Evolutionary conservation across 805 yeast species (phyloP).

Genomic region (Kazachstania bromeliacearum): DNA sequence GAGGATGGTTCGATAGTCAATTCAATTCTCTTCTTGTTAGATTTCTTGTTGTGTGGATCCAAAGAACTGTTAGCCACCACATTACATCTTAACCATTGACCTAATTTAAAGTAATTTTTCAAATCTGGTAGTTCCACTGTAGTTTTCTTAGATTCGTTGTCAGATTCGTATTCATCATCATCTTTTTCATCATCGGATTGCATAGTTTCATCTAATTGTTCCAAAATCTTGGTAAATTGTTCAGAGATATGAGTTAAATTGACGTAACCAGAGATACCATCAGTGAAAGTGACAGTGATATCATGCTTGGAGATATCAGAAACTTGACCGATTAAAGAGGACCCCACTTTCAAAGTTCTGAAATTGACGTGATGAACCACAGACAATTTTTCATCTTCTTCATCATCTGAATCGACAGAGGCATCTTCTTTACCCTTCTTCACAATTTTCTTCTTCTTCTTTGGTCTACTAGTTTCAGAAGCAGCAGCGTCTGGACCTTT

Average conservation of each 20-base stretch:
- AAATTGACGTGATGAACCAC: slow-evolving; percentile 54
- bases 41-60: slow-evolving; percentile 30
- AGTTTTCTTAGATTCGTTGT: slow-evolving; percentile 17
- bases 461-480: slow-evolving; percentile 21
- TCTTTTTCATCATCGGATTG: slow-evolving; percentile 36
- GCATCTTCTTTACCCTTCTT: slow-evolving; percentile 20
- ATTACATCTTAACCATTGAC: slow-evolving; percentile 80
- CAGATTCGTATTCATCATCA: slow-evolving; percentile 28
- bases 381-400: slow-evolving; percentile 28
- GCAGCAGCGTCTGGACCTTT: slow-evolving; percentile 17
- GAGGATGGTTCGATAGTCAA: slow-evolving; percentile 64
- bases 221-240: slow-evolving; percentile 48
- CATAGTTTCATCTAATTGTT: slow-evolving; percentile 43
- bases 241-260: slow-evolving; percentile 66
- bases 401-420: slow-evolving; percentile 25
- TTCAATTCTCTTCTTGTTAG: slow-evolving; percentile 52
- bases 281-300: slow-evolving; percentile 64
- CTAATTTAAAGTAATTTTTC: slow-evolving; percentile 46
- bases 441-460: slow-evolving; percentile 35
- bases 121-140: slow-evolving; percentile 46
- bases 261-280: slow-evolving; percentile 68
- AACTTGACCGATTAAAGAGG: slow-evolving; percentile 70
- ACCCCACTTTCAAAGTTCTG: slow-evolving; percentile 59
- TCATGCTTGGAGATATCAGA: slow-evolving; percentile 51
- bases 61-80: slow-evolving; percentile 49